Base-by-base conservation (phyloP, 2,329 filamentous ascomycete genomes). In the Penicillium sp. region DNA sequence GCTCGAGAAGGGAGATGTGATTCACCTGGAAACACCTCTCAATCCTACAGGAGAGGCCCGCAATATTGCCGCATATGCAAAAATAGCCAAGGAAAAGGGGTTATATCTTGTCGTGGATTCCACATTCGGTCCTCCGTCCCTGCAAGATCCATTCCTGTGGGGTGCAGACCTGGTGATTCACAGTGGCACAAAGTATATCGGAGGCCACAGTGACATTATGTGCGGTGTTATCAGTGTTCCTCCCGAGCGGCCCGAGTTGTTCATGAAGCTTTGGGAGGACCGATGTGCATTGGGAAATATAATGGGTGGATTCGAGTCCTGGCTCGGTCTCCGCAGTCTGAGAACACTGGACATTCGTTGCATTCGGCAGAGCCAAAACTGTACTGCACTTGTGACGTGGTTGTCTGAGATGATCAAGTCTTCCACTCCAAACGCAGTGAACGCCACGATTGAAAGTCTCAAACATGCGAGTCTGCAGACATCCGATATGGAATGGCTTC, bases 151-250 rank as follows among this genome's bases (percentile, higher is more conserved):
- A 0, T 92, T 97, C 63, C 70, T 72, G 16, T 87, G 83, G 69
- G 92, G 90, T 39, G 91, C 88, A 34, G 92, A 97, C 73, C 75
- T 92, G 2, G 84, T 96, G 14, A 88, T 97, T 89, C 93, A 97
- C 75, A 88, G 83, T 51, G 93, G 91, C 4, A 96, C 92, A 13
- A 97, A 97, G 81, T 97, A 97, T 75, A 83, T 97, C 60, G 93
- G 93, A 27, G 93, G 93, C 0, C 93, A 97, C 75, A 92, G 88
- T 58, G 93, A 97, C 75, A 82, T 97, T 83, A 83, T 97, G 7
- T 94, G 90, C 68, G 93, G 93, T 11, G 86, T 94, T 22, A 74
- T 97, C 43, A 83, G 85, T 0, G 80, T 90, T 1, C 31, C 31
- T 11, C 31, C 31, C 7, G 48, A 56, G 14, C n/a, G 77, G 79